Base-by-base conservation (phyloP, 2,329 filamentous ascomycete species). In the Oidium heveae region DNA sequence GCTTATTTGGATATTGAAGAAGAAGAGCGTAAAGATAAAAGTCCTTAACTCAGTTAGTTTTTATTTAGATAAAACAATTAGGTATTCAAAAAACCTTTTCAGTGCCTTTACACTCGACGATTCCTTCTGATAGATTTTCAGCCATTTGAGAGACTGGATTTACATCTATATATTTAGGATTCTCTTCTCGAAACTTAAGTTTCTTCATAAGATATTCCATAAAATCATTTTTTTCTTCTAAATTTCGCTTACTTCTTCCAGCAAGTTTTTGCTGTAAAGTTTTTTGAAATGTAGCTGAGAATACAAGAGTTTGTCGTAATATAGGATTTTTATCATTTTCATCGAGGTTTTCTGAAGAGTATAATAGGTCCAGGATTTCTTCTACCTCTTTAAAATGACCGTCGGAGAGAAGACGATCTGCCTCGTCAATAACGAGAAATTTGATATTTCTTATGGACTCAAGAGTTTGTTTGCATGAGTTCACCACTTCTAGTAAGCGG, bases 351-450 rank as follows among this genome's bases (percentile, higher is more conserved):
- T 72, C 68, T 0, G 69, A 66, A 7, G 72, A 71, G 62, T 95
- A 86, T 10, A 98, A 69, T 0, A 86, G 79, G 55, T 79, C 80
- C 16, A 98, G 68, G 22, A 98, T 94, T 55, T 94, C 82, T 60
- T 88, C 82, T 4, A 88, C 80, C 66, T 98, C 91, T 66, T 95
- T 89, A 69, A 94, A 98, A 64, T 95, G 85, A 0, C 91, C 91
- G 60, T 93, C 84, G 54, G 86, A 91, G 57, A 98, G 74, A 18
- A 98, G 72, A 54, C 91, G 76, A 69, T 98, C 91, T 0, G 91
- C 91, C 67, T 98, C 91, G 61, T 98, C 91, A 0, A 98, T 75
- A 0, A 96, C 86, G 1, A 98, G 70, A 65, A 89, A 96, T 52
- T 76, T 74, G 51, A 94, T 81, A 52, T 75, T 69, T 63, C 80